Percentiles rank a stretch among this genome's conserved stretches.
phyloP scores from a whole-genome alignment of 495 filamentous ascomycete genomes.

The Platismatia glauca region DNA sequence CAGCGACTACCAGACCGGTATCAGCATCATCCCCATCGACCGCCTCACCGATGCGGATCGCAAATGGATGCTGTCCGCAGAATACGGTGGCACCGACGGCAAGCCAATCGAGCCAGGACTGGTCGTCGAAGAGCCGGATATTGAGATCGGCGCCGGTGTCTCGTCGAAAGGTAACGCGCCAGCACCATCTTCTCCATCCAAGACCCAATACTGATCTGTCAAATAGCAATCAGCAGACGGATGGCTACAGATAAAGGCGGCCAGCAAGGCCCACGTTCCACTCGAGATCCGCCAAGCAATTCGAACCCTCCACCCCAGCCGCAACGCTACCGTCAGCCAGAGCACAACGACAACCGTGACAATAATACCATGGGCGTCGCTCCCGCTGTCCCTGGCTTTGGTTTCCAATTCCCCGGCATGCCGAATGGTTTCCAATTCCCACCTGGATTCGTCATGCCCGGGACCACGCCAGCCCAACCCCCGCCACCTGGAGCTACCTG shows the following conservation, averaged over 20 bases:
- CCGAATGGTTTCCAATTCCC: conserved; percentile 63
- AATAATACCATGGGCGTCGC: conserved; percentile 48
- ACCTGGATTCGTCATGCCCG: conserved; percentile 52
- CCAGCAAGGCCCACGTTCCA: conserved; percentile 63
- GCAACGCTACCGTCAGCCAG: conserved; percentile 36
- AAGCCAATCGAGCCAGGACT: conserved; percentile 70
- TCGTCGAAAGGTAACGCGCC: conserved; percentile 67
- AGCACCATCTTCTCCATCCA: background rate
- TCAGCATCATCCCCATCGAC: conserved; percentile 87
- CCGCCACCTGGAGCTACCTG: conserved; percentile 36
- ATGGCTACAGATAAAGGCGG: conserved; percentile 72
- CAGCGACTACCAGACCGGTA: conserved; percentile 85
- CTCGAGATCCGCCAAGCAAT: conserved; percentile 39
- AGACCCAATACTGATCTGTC: background rate
- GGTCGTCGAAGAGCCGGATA: conserved; percentile 93
- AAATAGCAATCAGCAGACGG: conserved; percentile 66
- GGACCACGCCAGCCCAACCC: conserved; percentile 33
- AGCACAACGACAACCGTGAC: conserved; percentile 31
- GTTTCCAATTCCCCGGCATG: conserved; percentile 54
- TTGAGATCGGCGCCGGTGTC: conserved; percentile 94
- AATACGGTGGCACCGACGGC: conserved; percentile 88
- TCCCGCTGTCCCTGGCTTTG: conserved; percentile 56
- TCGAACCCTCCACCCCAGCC: conserved; percentile 31
- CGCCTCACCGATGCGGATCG: conserved; percentile 90
- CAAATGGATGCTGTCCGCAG: conserved; percentile 94